Base-by-base conservation (phyloP, 805 yeast genomes). In the Wickerhamomyces bovis region DNA sequence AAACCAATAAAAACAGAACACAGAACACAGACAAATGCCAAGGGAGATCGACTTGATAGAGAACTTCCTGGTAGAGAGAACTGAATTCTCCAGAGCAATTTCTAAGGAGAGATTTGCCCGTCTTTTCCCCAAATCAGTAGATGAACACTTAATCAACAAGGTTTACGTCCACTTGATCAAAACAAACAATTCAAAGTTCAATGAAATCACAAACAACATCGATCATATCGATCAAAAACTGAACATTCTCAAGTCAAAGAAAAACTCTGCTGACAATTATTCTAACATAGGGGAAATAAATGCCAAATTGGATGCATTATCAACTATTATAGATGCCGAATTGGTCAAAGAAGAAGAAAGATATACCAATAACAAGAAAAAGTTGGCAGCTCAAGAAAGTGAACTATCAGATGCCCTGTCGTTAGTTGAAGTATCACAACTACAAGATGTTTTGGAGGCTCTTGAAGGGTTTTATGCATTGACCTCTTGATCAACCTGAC, bases 271-370 rank as follows among this genome's bases (percentile, higher is more conserved):
- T 33, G 12, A 16, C 5, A 12, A 12, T 9, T 12, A 33, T 4
- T 33, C 36, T 6, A 39, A 48, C 4, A 39, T 45, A 3, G 42
- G 38, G 4, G 19, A 42, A 5, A 28, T 57, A 2, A 52, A 60
- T 11, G 22, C 39, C 3, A 60, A 60, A 12, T 51, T 74, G 51
- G 50, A 47, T 1, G 43, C 41, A 7, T 48, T 75, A 23, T 55
- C 62, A n/a, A 41, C 53, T 1, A 55, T 65, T 0, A 25, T 72
- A 7, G 64, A 55, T 5, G 41, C 50, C 0, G 69, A 68, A 30
- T 22, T 64, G 13, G 28, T 47, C 5, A 35, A 30, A 6, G 28
- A 51, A 11, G 58, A 68, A 3, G 62, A 60, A 20, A 51, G 53
- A 11, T 48, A 68, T 35, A 59, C 13, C 4, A 30, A 2, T 12